A percentile compares a stretch with the other conserved stretches of the same genome.
Evolutionary conservation across 768 basidiomycete genomes (phyloP).

Genomic region (Tulasnella sp.): DNA sequence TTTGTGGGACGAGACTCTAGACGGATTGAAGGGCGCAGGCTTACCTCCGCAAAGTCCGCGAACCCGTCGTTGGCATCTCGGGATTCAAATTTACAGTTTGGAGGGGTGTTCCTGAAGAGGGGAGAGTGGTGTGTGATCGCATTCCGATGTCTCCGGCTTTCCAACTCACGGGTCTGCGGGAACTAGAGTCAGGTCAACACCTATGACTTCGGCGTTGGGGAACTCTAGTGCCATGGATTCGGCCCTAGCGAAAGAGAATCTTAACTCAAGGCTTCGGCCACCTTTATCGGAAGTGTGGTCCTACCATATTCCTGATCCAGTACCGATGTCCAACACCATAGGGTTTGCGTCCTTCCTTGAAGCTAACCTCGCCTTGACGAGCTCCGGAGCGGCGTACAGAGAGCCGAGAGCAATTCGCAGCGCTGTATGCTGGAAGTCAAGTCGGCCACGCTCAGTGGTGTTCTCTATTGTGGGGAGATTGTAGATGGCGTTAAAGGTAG

Average conservation of each 20-base stretch:
- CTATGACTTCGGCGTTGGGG: constrained; percentile 8
- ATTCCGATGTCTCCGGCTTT: background rate
- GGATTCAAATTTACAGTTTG: background rate
- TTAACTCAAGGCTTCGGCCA: background rate
- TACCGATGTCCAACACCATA: background rate
- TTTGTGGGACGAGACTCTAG: background rate
- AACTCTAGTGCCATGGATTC: constrained; percentile 13
- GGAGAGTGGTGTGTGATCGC: background rate
- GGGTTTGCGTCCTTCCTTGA: background rate
- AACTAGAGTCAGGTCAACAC: background rate
- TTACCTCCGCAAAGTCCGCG: background rate
- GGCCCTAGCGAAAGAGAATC: background rate
- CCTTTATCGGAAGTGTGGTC: background rate
- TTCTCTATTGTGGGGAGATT: background rate
- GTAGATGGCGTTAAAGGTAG: background rate
- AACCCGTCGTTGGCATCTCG: background rate
- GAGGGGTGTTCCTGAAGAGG: background rate
- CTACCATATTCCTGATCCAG: constrained; percentile 2
- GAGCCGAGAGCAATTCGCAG: background rate
- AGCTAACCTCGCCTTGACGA: background rate
- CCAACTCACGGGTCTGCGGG: background rate
- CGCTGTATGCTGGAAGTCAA: constrained; percentile 3
- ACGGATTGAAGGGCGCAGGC: background rate
- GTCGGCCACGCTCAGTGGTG: background rate
- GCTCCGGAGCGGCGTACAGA: background rate